Evolutionary conservation across 2,329 filamentous ascomycete species (phyloP), one percentile per base, ranked within the genome.

Genomic region (Phaeomoniella chlamydospora): DNA sequence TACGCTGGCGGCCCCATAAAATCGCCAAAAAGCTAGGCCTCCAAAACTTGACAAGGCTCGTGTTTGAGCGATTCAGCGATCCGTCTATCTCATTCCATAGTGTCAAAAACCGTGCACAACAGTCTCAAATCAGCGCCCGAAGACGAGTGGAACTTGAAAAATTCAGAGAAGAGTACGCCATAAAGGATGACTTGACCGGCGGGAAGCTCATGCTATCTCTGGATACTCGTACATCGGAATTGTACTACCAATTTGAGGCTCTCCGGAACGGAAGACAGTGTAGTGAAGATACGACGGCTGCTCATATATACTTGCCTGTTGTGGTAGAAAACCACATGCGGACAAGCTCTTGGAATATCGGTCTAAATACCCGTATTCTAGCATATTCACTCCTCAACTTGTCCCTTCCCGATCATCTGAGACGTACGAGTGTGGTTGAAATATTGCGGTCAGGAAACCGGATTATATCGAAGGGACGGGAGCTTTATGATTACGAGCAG

Each of bases 301-400:
- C 56, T 10, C 55, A 65, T 29, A 64, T 83, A 10, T 87, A 79
- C 49, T 62, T 86, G 1, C 76, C 78, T 0, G 63, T 77, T 15
- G 52, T 85, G 0, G 56, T 75, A 6, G 74, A 79, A 42, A 67
- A 65, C 38, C 65, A 67, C 13, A 48, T 52, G n/a, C 63, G 66
- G 18, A 63, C 64, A 31, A 75, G 65, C 45, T 68, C 70, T 12
- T 77, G 74, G 73, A 61, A 65, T 36, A 58, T 67, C 39, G 70
- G 70, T 37, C 61, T 57, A 16, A 37, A 49, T 5, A 56, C 73
- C 18, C 61, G 74, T 11, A 59, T 59, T 33, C 43, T 77, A 15
- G 72, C 68, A 2, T 79, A 77, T 46, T 67, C 70, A 1, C 42
- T 71, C 5, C 49, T 72, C 14, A 64, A 65, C 38, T 16, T 55